Conservation (phyloP, 495 filamentous ascomycete species). For the Aspergillus wentii region DNA sequence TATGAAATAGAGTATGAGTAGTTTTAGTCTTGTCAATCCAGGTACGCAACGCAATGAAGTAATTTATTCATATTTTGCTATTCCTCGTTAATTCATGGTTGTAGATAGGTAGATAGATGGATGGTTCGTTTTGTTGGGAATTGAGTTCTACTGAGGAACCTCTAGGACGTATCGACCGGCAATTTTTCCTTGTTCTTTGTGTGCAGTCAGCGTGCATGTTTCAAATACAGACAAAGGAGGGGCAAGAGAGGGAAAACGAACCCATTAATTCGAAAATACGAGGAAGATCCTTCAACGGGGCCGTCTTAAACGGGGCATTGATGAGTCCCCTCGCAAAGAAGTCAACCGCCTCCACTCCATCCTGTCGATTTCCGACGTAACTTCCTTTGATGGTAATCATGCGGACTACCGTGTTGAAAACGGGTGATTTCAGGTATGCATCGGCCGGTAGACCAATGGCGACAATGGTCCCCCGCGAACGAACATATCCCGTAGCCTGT, state of each 20-base stretch:
- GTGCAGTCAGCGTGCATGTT: conserved; percentile 3
- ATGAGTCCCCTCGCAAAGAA: conserved; percentile 82
- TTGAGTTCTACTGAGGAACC: conserved; percentile 51
- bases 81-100: too few relatives aligned
- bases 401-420: conserved; percentile 77
- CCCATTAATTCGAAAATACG: conserved; percentile 72
- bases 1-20: not conserved
- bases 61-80: too few relatives aligned
- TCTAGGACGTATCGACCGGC: conserved; percentile 87
- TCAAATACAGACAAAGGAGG: not conserved
- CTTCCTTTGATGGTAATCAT: conserved; percentile 93
- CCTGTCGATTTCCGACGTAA: conserved; percentile 87
- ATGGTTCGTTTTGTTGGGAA: not conserved
- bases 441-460: conserved; percentile 80
- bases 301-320: conserved; percentile 79
- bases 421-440: conserved; percentile 74
- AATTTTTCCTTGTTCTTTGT: conserved; percentile 63
- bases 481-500: conserved; percentile 82
- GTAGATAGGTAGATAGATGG: too few relatives aligned
- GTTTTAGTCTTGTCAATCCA: too few relatives aligned
- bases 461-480: conserved; percentile 71
- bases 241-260: conserved; percentile 14
- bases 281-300: conserved; percentile 70
- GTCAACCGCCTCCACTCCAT: conserved; percentile 79
- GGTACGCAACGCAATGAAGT: too few relatives aligned